phyloP scores from a whole-genome alignment of 1,284 basidiomycete species.

The Entoloma clypeatum region DNA sequence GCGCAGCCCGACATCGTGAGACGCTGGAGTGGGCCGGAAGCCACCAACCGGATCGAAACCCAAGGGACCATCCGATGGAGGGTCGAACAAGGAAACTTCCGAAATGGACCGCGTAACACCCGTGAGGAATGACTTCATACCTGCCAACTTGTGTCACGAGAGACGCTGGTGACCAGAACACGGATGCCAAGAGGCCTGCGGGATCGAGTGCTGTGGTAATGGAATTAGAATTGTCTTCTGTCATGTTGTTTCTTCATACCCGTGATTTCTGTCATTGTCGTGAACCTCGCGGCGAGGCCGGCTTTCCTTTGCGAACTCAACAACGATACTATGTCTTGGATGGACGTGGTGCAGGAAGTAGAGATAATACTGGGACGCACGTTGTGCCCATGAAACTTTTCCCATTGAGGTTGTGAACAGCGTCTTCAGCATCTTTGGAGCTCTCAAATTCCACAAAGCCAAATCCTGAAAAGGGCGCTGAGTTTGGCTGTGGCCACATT shows the following conservation, averaged over 20 bases:
- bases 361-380: conserved; percentile 56
- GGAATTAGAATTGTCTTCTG: conserved; percentile 8
- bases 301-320: conserved; percentile 88
- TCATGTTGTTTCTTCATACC: conserved; percentile 37
- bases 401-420: conserved; percentile 80
- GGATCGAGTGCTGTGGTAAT: conserved; percentile 44
- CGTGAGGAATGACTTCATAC: conserved; percentile 48
- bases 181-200: conserved; percentile 80
- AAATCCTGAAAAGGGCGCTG: conserved; percentile 55
- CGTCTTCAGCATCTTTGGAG: conserved; percentile 90
- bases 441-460: conserved; percentile 94
- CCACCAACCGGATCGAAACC: conserved; percentile 13
- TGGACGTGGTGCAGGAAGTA: neutral
- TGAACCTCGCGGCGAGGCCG: conserved; percentile 77
- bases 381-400: conserved; percentile 84
- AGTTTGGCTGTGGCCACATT: conserved; percentile 16
- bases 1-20: conserved; percentile 9
- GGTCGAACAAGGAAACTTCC: conserved; percentile 15
- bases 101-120: conserved; percentile 16
- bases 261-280: conserved; percentile 51
- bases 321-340: conserved; percentile 66
- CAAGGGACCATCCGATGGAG: conserved; percentile 17
- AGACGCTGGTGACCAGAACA: conserved; percentile 81
- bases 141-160: conserved; percentile 96
- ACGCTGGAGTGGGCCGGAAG: conserved; percentile 13